Percentiles rank a stretch among this genome's conserved stretches.
Evolutionary conservation across 2,329 filamentous ascomycete species (phyloP).

Genomic region (Aspergillus awamori): DNA sequence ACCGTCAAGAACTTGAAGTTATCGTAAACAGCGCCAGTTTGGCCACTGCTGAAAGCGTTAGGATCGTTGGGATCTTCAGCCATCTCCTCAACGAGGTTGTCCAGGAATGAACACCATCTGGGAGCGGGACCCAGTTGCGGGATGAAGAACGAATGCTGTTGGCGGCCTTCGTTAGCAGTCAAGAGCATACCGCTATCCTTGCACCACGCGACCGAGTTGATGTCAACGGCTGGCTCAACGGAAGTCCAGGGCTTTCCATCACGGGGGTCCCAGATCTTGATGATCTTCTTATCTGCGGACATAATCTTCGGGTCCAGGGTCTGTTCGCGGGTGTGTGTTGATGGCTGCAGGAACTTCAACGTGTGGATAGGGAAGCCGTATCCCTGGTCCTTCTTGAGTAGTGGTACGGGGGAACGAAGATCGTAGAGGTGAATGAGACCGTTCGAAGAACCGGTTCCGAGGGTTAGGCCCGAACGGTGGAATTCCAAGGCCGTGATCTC

Average conservation of each 20-base stretch:
- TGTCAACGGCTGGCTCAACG: conserved; percentile 89
- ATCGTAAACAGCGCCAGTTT: conserved; percentile 80
- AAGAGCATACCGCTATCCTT: conserved; percentile 92
- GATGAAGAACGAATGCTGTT: conserved; percentile 94
- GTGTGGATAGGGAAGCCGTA: conserved; percentile 93
- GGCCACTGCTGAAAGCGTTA: conserved; percentile 50
- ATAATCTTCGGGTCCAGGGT: conserved; percentile 72
- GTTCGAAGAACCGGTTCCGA: conserved; percentile 84
- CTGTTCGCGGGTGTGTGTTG: conserved; percentile 72
- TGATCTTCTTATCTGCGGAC: conserved; percentile 90
- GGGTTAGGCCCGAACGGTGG: conserved; percentile 76
- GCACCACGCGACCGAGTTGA: conserved; percentile 93
- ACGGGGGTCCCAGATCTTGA: conserved; percentile 91
- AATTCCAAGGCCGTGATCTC: conserved; percentile 89
- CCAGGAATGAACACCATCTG: conserved; percentile 93
- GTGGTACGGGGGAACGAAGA: conserved; percentile 79
- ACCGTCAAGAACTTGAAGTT: conserved; percentile 98
- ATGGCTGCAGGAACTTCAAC: conserved; percentile 66
- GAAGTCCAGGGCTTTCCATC: conserved; percentile 91
- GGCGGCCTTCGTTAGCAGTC: conserved; percentile 93
- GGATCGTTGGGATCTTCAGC: conserved; percentile 75
- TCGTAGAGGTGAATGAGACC: conserved; percentile 92
- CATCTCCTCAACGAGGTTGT: conserved; percentile 98
- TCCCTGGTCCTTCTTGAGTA: conserved; percentile 92
- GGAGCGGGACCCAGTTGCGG: conserved; percentile 91